These are phyloP conservation scores for Priceomyces melissophilus DNA, from an alignment of 805 yeast genomes.

Conservation along the genomic window DNA sequence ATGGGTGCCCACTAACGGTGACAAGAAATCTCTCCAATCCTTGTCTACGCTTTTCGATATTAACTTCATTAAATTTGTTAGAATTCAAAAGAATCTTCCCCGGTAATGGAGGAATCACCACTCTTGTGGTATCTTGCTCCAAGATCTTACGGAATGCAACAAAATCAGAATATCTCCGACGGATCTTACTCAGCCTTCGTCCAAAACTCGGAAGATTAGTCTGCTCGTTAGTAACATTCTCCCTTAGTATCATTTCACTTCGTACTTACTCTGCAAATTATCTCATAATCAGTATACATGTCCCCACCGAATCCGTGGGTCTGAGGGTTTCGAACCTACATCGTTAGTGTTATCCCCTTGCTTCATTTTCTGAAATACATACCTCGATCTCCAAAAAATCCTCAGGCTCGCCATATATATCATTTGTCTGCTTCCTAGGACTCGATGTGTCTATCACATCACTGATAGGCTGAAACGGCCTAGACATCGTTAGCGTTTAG, in stretches of 20 bases:
- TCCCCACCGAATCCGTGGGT: conserved; percentile 66
- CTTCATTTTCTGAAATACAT: conserved; percentile 8
- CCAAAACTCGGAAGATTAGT: conserved; percentile 90
- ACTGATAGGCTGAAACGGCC: conserved; percentile 42
- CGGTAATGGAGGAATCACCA: conserved; percentile 82
- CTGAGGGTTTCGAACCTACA: conserved; percentile 60
- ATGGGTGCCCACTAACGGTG: conserved; percentile 88
- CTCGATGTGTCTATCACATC: conserved; percentile 33
- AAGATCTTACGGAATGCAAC: conserved; percentile 73
- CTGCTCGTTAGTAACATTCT: conserved; percentile 10
- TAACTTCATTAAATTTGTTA: conserved; percentile 75
- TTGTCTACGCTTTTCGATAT: conserved; percentile 76
- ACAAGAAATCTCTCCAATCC: conserved; percentile 79
- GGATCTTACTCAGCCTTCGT: conserved; percentile 58
- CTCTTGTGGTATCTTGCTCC: conserved; percentile 73
- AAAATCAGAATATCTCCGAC: conserved; percentile 88
- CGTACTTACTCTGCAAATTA: conserved; percentile 57
- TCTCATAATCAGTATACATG: conserved; percentile 89
- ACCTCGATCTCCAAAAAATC: conserved; percentile 91
- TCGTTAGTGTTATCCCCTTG: conserved; percentile 16
- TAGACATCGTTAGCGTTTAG: conserved; percentile 22
- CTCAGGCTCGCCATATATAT: conserved; percentile 91
- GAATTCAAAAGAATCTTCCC: conserved; percentile 71
- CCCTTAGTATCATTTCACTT: conserved; percentile 9
- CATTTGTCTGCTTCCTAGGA: conserved; percentile 64